Conservation (phyloP, 495 filamentous ascomycete genomes). For the Amphirosellinia nigrospora region DNA sequence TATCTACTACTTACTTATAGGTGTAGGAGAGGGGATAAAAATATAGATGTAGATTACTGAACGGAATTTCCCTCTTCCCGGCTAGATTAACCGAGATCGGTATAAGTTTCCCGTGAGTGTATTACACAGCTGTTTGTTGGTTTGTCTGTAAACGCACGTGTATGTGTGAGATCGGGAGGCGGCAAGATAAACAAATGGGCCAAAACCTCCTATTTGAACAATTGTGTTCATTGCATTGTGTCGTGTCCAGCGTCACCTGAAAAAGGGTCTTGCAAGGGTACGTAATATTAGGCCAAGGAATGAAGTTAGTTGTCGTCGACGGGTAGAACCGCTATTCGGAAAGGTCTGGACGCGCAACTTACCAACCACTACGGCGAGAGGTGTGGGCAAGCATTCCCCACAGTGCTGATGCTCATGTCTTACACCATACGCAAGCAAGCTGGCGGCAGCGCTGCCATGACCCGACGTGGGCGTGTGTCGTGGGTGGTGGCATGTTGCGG, state of each 20-base stretch:
- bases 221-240: constrained; percentile 1
- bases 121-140: not conserved
- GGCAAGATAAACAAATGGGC: not conserved
- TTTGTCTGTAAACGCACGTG: not conserved
- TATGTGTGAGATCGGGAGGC: not conserved
- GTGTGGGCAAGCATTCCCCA: constrained; percentile 7
- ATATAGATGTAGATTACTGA: not conserved
- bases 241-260: constrained; percentile 11
- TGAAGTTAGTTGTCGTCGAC: constrained; percentile 7
- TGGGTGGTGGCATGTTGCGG: constrained; percentile 17
- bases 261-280: not conserved
- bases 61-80: not conserved
- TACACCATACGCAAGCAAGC: not conserved
- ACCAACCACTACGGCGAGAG: not conserved
- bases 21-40: not conserved
- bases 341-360: constrained; percentile 18
- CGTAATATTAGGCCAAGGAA: constrained; percentile 9
- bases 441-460: not conserved
- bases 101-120: not conserved
- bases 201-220: not conserved
- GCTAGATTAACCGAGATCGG: not conserved
- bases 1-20: too few species aligned
- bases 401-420: constrained; percentile 7
- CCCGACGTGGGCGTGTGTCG: not conserved
- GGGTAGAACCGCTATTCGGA: constrained; percentile 3